phyloP scores from a whole-genome alignment of 2,329 filamentous ascomycete species.

The Hymenoscyphus repandus region DNA sequence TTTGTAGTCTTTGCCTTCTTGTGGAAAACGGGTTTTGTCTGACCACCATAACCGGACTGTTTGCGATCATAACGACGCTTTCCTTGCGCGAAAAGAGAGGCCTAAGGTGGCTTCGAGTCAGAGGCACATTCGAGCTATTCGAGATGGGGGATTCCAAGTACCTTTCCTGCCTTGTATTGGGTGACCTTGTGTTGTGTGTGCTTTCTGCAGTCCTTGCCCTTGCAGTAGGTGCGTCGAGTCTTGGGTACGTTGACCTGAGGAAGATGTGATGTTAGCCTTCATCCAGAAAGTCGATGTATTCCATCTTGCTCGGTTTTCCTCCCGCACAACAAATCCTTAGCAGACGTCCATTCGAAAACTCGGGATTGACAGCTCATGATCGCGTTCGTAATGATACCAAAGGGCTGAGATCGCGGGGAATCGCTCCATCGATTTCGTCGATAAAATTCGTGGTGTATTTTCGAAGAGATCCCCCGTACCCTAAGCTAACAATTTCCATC shows the following conservation, averaged over 20 bases:
- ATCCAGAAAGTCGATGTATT: slow-evolving; percentile 7
- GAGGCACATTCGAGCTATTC: slow-evolving; percentile 8
- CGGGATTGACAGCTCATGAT: no score
- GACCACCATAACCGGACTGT: slow-evolving; percentile 99
- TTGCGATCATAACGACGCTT: slow-evolving; percentile 99
- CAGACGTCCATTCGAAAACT: background rate
- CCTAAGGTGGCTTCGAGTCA: slow-evolving; percentile 39
- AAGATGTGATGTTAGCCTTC: slow-evolving; percentile 18
- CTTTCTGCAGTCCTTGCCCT: slow-evolving; percentile 89
- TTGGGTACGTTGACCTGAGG: slow-evolving; percentile 90
- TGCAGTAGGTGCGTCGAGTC: slow-evolving; percentile 96
- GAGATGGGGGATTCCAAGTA: slow-evolving; percentile 34
- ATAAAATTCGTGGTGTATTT: background rate
- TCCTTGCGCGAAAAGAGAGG: slow-evolving; percentile 94
- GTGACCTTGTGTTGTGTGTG: slow-evolving; percentile 91
- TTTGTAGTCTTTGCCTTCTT: slow-evolving; percentile 99
- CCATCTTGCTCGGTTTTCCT: background rate
- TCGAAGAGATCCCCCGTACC: background rate
- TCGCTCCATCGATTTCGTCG: background rate
- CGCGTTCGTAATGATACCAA: background rate
- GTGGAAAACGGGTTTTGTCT: slow-evolving; percentile 99
- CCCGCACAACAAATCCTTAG: background rate
- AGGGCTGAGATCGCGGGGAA: background rate
- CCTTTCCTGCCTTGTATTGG: slow-evolving; percentile 96
- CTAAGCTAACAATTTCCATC: background rate